Conservation (phyloP, 805 yeast genomes). For the Monosporozyma solicola region DNA sequence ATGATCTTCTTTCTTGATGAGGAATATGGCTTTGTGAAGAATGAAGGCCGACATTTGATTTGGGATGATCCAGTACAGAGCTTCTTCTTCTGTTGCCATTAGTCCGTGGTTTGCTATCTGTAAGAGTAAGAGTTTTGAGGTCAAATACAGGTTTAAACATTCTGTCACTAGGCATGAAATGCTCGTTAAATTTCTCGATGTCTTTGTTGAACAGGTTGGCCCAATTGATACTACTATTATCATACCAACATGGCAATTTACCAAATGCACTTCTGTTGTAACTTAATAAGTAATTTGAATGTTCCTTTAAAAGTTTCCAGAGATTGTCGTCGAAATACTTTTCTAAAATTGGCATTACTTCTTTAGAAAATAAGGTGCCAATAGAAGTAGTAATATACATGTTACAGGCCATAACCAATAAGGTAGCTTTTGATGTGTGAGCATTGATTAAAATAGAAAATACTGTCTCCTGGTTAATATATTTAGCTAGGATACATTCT, state of each 20-base stretch:
- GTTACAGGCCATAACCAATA: constrained; percentile 50
- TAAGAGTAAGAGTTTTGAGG: constrained; percentile 2
- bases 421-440: constrained; percentile 39
- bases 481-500: constrained; percentile 50
- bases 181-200: constrained; percentile 32
- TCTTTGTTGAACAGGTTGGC: constrained; percentile 31
- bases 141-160: constrained; percentile 33
- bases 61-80: constrained; percentile 3
- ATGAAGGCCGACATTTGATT: neutral
- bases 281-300: constrained; percentile 5
- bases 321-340: constrained; percentile 16
- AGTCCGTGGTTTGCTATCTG: neutral
- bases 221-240: constrained; percentile 22
- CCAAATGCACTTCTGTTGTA: neutral
- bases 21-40: neutral
- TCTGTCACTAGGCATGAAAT: constrained; percentile 32
- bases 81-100: constrained; percentile 6
- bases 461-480: constrained; percentile 52
- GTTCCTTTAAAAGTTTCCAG: constrained; percentile 20
- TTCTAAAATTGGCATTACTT: constrained; percentile 29
- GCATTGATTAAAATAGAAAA: constrained; percentile 48
- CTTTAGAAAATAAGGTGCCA: constrained; percentile 49
- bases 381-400: constrained; percentile 63
- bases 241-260: constrained; percentile 23
- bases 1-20: neutral